Percentiles rank a stretch among this genome's conserved stretches.
These are phyloP conservation scores for Aspergillus coremiiformis DNA, from an alignment of 495 filamentous ascomycete species.

Conservation along the genomic window DNA sequence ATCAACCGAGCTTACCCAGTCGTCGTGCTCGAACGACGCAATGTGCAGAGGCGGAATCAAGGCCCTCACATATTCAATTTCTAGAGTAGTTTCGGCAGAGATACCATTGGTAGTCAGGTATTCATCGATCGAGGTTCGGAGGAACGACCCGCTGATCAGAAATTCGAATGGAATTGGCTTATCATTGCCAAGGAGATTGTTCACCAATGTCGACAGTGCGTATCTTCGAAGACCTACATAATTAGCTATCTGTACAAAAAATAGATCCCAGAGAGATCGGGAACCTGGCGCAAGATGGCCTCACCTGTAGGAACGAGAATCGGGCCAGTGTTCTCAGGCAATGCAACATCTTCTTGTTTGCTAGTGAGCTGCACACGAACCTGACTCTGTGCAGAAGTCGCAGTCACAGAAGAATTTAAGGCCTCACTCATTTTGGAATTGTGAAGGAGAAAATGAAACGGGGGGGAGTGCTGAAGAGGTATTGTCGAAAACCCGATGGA, in stretches of 20 bases:
- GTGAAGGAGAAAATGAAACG: constrained; percentile 11
- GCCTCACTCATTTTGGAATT: constrained; percentile 26
- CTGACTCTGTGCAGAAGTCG: constrained; percentile 37
- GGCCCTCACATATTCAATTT: constrained; percentile 87
- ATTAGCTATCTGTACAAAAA: background rate
- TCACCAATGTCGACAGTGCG: constrained; percentile 86
- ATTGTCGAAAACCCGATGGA: constrained; percentile 12
- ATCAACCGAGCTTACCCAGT: constrained; percentile 94
- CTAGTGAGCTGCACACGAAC: constrained; percentile 56
- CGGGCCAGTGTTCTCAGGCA: constrained; percentile 53
- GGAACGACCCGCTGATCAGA: constrained; percentile 82
- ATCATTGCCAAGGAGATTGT: constrained; percentile 74
- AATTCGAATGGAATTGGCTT: constrained; percentile 91
- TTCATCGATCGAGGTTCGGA: constrained; percentile 80
- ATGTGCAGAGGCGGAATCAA: constrained; percentile 80
- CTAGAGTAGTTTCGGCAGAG: constrained; percentile 76
- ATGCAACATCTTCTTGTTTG: constrained; percentile 49
- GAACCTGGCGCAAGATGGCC: constrained; percentile 13
- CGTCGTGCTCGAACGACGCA: constrained; percentile 87
- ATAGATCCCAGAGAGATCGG: background rate
- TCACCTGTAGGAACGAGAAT: constrained; percentile 60
- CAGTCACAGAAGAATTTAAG: constrained; percentile 13
- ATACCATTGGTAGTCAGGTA: constrained; percentile 81
- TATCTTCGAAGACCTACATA: constrained; percentile 72
- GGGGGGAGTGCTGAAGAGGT: background rate